A percentile compares a stretch with the other conserved stretches of the same genome.
Conservation (phyloP, 805 yeast genomes). For the Metschnikowia vanudenii region DNA sequence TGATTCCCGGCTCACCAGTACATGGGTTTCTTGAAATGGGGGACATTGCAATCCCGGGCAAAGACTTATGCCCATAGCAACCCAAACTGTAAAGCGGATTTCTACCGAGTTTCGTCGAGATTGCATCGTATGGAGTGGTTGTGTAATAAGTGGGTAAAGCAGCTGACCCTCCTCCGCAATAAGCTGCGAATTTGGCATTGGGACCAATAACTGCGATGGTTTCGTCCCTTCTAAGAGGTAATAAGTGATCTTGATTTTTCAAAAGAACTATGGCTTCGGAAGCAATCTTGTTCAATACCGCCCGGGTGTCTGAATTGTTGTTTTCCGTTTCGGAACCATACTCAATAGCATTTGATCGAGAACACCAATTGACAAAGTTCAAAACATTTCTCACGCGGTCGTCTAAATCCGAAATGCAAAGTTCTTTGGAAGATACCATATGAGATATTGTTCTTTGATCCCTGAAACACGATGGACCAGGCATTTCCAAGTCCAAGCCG, state of each 20-base stretch:
- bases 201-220: slow-evolving; percentile 58
- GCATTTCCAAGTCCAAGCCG: slow-evolving; percentile 38
- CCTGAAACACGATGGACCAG: slow-evolving; percentile 31
- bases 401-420: slow-evolving; percentile 26
- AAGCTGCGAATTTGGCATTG: slow-evolving; percentile 49
- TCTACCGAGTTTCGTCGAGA: slow-evolving; percentile 31
- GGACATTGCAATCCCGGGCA: slow-evolving; percentile 30
- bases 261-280: slow-evolving; percentile 54
- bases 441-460: slow-evolving; percentile 18
- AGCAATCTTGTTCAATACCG: slow-evolving; percentile 22
- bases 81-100: slow-evolving; percentile 31
- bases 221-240: slow-evolving; percentile 47
- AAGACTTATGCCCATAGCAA: slow-evolving; percentile 30
- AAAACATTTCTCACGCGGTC: slow-evolving; percentile 29
- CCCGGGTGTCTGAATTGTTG: slow-evolving; percentile 26
- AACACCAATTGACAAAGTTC: slow-evolving; percentile 26
- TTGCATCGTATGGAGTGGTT: slow-evolving; percentile 49
- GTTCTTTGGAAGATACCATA: slow-evolving; percentile 27
- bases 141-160: slow-evolving; percentile 47
- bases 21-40: slow-evolving; percentile 19
- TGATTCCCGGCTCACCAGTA: slow-evolving; percentile 28
- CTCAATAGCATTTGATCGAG: slow-evolving; percentile 23
- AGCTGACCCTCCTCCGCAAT: slow-evolving; percentile 66
- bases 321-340: slow-evolving; percentile 24
- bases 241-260: slow-evolving; percentile 47